These are phyloP conservation scores for Dillenia suffruticosa DNA, from an alignment of 164 flowering plant genomes.

Conservation along the genomic window DNA sequence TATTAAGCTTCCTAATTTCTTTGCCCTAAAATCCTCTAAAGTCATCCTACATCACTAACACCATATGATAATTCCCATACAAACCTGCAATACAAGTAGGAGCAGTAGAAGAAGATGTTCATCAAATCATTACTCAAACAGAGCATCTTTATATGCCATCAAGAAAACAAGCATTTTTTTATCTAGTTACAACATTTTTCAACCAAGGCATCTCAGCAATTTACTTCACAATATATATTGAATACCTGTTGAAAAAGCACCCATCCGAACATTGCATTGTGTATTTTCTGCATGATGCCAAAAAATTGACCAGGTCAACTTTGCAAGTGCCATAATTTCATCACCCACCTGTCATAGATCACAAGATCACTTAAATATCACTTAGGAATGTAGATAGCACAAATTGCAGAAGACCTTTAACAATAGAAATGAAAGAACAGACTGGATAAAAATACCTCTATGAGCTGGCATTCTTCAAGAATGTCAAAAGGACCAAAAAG, in stretches of 20 bases:
- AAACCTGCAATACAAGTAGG: no score
- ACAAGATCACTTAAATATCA: slow-evolving; percentile 2
- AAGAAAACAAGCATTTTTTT: no score
- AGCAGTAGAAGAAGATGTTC: neutral
- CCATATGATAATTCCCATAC: no score
- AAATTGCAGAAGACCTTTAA: neutral
- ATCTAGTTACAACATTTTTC: no score
- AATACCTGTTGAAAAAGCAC: slow-evolving; percentile 78
- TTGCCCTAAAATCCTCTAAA: no score
- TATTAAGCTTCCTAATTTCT: no score
- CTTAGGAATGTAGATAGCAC: neutral
- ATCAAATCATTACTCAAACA: neutral
- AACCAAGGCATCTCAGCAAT: no score
- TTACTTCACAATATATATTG: neutral
- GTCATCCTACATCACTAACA: no score
- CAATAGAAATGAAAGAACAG: neutral
- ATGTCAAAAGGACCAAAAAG: slow-evolving; percentile 64
- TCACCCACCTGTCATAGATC: slow-evolving; percentile 53
- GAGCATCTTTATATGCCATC: no score
- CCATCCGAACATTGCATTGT: slow-evolving; percentile 66
- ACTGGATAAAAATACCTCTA: slow-evolving; percentile 37
- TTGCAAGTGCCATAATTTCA: slow-evolving; percentile 43
- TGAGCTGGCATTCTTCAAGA: slow-evolving; percentile 70
- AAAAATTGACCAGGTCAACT: slow-evolving; percentile 67
- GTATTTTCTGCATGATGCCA: slow-evolving; percentile 69